phyloP scores from a whole-genome alignment of 768 basidiomycete genomes.

The Lactarius evosmus region DNA sequence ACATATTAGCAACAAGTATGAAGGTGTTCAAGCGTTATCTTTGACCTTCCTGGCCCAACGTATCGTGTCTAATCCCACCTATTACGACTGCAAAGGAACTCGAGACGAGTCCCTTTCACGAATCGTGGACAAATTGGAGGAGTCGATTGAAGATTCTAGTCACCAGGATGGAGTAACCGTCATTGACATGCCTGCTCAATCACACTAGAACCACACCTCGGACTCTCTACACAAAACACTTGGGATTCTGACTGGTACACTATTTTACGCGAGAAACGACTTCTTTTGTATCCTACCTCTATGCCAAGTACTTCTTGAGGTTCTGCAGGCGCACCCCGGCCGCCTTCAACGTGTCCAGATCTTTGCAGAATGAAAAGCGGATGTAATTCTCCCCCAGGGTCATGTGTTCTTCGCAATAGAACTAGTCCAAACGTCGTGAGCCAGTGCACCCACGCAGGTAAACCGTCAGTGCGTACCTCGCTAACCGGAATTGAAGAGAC shows the following conservation, averaged over 20 bases:
- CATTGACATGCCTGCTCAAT: background rate
- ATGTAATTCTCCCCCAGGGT: constrained; percentile 82
- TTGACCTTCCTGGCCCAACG: constrained; percentile 79
- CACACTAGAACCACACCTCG: constrained; percentile 1
- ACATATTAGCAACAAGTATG: constrained; percentile 52
- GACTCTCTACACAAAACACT: background rate
- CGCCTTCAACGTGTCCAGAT: constrained; percentile 71
- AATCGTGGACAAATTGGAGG: constrained; percentile 57
- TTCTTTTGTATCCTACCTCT: constrained; percentile 14
- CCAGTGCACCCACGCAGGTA: background rate
- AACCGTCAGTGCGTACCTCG: constrained; percentile 58
- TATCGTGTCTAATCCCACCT: constrained; percentile 74
- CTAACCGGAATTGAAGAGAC: constrained; percentile 94
- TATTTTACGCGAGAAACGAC: constrained; percentile 12
- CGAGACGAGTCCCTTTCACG: constrained; percentile 61
- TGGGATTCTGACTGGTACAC: background rate
- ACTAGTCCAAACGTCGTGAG: constrained; percentile 44
- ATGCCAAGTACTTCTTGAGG: constrained; percentile 60
- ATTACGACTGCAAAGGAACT: constrained; percentile 61
- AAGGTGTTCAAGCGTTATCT: constrained; percentile 70
- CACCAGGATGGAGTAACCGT: constrained; percentile 14
- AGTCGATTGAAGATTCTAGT: constrained; percentile 8
- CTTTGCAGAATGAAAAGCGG: constrained; percentile 96
- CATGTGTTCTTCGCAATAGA: constrained; percentile 87
- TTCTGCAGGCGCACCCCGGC: constrained; percentile 82